Conservation (phyloP, 768 basidiomycete genomes). For the Sistotremastrum niveocremeum region DNA sequence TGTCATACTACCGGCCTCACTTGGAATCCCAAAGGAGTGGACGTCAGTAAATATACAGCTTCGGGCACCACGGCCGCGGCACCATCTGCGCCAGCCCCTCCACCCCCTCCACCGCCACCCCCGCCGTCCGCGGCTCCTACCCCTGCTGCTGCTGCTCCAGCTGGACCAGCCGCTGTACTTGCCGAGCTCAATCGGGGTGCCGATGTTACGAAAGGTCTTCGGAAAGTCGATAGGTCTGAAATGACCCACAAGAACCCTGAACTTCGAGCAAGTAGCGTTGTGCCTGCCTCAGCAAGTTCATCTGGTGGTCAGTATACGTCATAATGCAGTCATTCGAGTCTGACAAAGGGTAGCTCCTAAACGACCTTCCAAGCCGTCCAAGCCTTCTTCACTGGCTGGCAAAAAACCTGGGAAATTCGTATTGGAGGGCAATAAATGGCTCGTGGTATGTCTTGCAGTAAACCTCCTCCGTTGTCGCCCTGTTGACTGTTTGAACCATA, state of each 20-base stretch:
- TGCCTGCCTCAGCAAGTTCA: constrained; percentile 29
- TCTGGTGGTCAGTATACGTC: background rate
- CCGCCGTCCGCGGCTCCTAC: constrained; percentile 27
- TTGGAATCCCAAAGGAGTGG: constrained; percentile 75
- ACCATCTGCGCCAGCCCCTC: constrained; percentile 18
- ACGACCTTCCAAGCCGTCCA: constrained; percentile 69
- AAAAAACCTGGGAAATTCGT: constrained; percentile 89
- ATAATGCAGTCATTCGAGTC: background rate
- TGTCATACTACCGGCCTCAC: constrained; percentile 73
- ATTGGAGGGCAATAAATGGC: constrained; percentile 89
- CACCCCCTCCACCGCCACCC: constrained; percentile 34
- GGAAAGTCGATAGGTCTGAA: constrained; percentile 90
- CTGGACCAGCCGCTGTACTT: constrained; percentile 70
- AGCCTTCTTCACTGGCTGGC: constrained; percentile 68
- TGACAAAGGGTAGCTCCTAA: constrained; percentile 20
- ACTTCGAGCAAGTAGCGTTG: constrained; percentile 43
- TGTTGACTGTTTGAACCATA: constrained; percentile 17
- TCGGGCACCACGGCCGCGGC: constrained; percentile 20
- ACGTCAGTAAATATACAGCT: constrained; percentile 39
- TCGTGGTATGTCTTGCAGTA: constrained; percentile 44
- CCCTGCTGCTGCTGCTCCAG: constrained; percentile 21
- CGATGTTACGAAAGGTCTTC: constrained; percentile 78
- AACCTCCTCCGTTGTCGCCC: background rate
- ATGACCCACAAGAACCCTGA: constrained; percentile 99
- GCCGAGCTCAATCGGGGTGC: constrained; percentile 84